A percentile compares a stretch with the other conserved stretches of the same genome.
These are phyloP conservation scores for Fusarium transvaalense DNA, from an alignment of 2,329 filamentous ascomycete species.

Conservation along the genomic window DNA sequence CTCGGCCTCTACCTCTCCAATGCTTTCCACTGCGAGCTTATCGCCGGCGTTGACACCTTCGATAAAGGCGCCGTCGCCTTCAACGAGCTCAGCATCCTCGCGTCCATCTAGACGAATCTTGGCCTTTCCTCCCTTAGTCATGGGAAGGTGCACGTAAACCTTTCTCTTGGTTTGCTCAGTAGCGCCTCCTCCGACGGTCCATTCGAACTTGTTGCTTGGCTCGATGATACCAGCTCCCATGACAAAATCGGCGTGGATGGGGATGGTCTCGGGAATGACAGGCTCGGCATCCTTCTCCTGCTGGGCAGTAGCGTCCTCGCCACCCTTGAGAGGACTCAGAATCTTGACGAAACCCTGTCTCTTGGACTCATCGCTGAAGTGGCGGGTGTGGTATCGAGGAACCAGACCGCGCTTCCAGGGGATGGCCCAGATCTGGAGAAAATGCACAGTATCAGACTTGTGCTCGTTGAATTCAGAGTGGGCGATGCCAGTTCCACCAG, in stretches of 20 bases:
- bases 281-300: conserved; percentile 75
- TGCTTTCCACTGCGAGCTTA: conserved; percentile 72
- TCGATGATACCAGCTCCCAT: conserved; percentile 84
- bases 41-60: conserved; percentile 74
- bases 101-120: conserved; percentile 76
- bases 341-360: conserved; percentile 78
- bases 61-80: conserved; percentile 87
- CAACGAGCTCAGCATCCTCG: conserved; percentile 73
- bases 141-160: conserved; percentile 83
- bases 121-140: conserved; percentile 80
- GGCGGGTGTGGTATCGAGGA: conserved; percentile 81
- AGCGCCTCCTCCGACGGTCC: conserved; percentile 74
- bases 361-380: conserved; percentile 81
- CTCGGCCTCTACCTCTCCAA: conserved; percentile 77
- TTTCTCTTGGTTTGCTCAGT: conserved; percentile 71
- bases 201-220: conserved; percentile 74
- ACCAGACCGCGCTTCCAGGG: conserved; percentile 80
- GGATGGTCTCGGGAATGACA: conserved; percentile 75
- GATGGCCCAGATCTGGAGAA: conserved; percentile 89
- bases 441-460: conserved; percentile 77
- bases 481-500: conserved; percentile 83
- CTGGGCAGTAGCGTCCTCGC: conserved; percentile 69
- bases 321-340: conserved; percentile 78
- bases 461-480: conserved; percentile 89
- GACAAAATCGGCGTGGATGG: conserved; percentile 85